phyloP scores from a whole-genome alignment of 768 basidiomycete genomes.

The Mycena amicta region DNA sequence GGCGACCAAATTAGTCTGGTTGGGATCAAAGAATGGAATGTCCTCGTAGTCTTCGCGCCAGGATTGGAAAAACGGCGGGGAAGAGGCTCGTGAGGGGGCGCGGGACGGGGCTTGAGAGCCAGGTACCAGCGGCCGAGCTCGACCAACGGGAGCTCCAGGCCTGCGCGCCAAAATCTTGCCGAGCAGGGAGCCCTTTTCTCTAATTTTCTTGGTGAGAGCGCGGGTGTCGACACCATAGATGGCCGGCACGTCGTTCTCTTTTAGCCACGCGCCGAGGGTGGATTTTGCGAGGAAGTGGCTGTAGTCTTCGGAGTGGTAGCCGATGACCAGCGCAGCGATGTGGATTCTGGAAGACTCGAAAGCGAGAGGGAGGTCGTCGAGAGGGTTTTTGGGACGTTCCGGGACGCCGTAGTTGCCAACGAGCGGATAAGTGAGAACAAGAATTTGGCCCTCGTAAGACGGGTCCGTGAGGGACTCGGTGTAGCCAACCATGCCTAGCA shows the following conservation, averaged over 20 bases:
- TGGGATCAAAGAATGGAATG: conserved; percentile 86
- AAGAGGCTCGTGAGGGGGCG: conserved; percentile 50
- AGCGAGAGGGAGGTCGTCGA: conserved; percentile 64
- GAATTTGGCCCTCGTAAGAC: conserved; percentile 97
- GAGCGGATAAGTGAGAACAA: conserved; percentile 95
- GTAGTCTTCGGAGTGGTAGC: conserved; percentile 92
- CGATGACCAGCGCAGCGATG: conserved; percentile 86
- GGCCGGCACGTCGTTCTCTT: conserved; percentile 92
- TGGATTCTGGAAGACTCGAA: conserved; percentile 98
- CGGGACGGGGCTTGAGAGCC: conserved; percentile 35
- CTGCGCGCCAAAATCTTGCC: conserved; percentile 78
- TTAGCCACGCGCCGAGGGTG: conserved; percentile 89
- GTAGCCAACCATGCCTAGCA: conserved; percentile 96
- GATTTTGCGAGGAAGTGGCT: conserved; percentile 92
- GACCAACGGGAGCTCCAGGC: conserved; percentile 43
- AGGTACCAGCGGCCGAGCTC: conserved; percentile 32
- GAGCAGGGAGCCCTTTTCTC: conserved; percentile 92
- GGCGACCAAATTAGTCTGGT: conserved; percentile 87
- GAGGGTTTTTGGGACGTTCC: conserved; percentile 50
- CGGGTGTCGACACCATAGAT: conserved; percentile 96
- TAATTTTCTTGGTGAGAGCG: conserved; percentile 92
- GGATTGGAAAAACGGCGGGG: conserved; percentile 51
- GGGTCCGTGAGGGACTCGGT: conserved; percentile 98
- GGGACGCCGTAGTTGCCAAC: conserved; percentile 99
- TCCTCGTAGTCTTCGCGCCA: conserved; percentile 89